These are phyloP conservation scores for Fomitopsis betulina DNA, from an alignment of 1,284 basidiomycete genomes.

Conservation along the genomic window DNA sequence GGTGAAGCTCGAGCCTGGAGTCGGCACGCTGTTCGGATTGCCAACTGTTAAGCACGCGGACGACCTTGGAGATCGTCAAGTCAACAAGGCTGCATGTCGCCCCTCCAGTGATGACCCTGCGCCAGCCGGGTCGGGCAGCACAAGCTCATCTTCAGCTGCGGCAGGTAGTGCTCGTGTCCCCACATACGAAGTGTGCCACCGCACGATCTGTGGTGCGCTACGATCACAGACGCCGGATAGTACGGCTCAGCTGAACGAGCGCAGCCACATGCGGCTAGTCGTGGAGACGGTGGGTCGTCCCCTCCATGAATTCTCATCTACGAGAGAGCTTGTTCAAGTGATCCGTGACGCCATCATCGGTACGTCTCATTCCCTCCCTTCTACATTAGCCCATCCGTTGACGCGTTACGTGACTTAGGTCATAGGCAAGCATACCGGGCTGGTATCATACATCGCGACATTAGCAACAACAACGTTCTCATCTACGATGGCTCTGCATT, in stretches of 20 bases:
- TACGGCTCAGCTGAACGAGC: conserved; percentile 1
- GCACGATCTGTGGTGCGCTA: background rate
- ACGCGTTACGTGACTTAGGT: background rate
- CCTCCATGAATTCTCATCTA: conserved; percentile 6
- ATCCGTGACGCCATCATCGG: conserved; percentile 11
- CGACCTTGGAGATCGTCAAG: no score
- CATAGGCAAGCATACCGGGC: background rate
- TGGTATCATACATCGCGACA: conserved; percentile 11
- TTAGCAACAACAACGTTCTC: conserved; percentile 12
- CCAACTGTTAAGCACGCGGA: no score
- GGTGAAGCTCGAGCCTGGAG: no score
- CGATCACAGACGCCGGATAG: background rate
- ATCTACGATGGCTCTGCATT: conserved; percentile 4
- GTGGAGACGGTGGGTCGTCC: conserved; percentile 9
- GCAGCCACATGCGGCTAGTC: conserved; percentile 13
- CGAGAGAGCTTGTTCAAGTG: conserved; percentile 10
- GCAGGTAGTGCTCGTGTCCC: no score
- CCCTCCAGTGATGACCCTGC: no score
- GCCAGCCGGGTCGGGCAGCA: no score
- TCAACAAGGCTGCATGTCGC: no score
- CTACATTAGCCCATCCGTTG: background rate
- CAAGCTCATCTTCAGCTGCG: no score
- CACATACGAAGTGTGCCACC: background rate
- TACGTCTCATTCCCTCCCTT: background rate
- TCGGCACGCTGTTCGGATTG: no score